Percentiles rank a stretch among this genome's conserved stretches.
Conservation (phyloP, 2,329 filamentous ascomycete species). For the Alternaria viburni region DNA sequence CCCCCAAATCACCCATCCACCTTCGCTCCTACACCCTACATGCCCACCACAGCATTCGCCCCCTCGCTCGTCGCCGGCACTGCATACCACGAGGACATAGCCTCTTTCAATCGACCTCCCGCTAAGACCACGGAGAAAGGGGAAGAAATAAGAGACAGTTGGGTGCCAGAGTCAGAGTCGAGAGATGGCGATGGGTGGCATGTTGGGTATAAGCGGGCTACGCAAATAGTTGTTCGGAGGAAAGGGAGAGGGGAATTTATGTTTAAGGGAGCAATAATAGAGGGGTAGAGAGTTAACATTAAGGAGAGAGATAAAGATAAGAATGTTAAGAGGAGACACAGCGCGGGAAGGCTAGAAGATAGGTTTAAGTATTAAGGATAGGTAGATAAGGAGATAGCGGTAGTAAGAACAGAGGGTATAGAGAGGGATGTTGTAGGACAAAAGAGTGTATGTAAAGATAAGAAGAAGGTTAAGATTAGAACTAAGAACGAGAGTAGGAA, state of each 20-base stretch:
- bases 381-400: background rate
- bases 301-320: background rate
- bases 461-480: background rate
- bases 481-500: no score
- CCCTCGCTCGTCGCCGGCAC: background rate
- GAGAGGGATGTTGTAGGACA: background rate
- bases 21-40: background rate
- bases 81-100: background rate
- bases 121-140: background rate
- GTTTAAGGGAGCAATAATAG: background rate
- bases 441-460: no score
- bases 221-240: background rate
- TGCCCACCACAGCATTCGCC: no score
- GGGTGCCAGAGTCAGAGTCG: background rate
- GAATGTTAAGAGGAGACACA: fast-evolving
- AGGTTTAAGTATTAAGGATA: background rate
- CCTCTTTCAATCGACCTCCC: background rate
- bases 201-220: background rate
- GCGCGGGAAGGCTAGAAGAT: background rate
- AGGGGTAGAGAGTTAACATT: background rate
- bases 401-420: background rate
- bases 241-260: background rate
- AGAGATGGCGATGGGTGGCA: background rate
- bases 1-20: background rate
- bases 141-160: background rate